Percentiles rank a stretch among this genome's conserved stretches.
phyloP scores from a whole-genome alignment of 495 filamentous ascomycete species.

The Penicillium manginii region DNA sequence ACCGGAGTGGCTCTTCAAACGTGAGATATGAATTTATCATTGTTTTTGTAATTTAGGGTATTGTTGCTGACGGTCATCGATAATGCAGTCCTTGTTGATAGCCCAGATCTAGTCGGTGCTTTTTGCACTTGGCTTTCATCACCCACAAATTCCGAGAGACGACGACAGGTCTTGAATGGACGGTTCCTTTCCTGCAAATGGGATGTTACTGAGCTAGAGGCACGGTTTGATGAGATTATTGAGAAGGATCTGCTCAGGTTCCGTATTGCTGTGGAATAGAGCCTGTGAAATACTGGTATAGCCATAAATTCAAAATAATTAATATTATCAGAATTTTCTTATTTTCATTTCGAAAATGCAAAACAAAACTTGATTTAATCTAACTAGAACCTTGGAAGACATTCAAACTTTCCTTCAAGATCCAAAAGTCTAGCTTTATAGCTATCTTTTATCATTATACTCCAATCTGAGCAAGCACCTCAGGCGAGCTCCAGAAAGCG shows the following conservation, averaged over 20 bases:
- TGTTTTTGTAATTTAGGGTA: not conserved
- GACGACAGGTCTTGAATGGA: conserved; percentile 39
- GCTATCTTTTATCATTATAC: not conserved
- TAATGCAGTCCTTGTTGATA: conserved; percentile 32
- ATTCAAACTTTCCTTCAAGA: too few relatives aligned
- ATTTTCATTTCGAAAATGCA: not conserved
- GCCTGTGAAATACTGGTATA: too few relatives aligned
- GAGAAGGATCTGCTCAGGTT: conserved; percentile 29
- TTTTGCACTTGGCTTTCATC: conserved; percentile 42
- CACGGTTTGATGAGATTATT: conserved; percentile 44
- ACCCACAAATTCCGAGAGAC: conserved; percentile 20
- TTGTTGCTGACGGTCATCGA: conserved; percentile 2
- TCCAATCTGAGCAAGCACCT: conserved; percentile 7
- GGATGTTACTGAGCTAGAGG: conserved; percentile 48
- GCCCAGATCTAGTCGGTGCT: conserved; percentile 41
- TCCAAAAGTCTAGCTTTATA: not conserved
- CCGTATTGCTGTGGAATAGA: conserved; percentile 13
- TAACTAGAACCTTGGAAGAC: too few relatives aligned
- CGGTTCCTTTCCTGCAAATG: conserved; percentile 43
- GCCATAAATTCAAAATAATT: too few relatives aligned
- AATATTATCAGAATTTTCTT: too few relatives aligned
- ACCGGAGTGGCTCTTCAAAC: conserved; percentile 26
- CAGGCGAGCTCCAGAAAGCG: conserved; percentile 17
- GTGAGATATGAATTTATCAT: conserved; percentile 15
- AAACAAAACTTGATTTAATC: not conserved